Evolutionary conservation across 495 filamentous ascomycete genomes (phyloP).

Genomic region (Cercophora scortea): DNA sequence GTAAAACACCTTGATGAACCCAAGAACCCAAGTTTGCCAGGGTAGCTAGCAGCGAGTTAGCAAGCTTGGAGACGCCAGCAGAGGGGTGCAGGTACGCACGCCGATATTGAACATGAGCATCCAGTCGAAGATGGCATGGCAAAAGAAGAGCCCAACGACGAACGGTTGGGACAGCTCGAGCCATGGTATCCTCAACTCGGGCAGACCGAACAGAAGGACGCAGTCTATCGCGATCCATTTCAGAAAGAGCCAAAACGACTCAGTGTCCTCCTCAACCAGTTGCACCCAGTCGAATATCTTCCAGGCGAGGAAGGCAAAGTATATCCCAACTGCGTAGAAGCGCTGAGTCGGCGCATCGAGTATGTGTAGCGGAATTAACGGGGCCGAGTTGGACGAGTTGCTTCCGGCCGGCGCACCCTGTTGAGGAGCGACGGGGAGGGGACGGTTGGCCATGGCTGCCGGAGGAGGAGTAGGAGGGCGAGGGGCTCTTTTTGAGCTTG

Average conservation of each 20-base stretch:
- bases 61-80: background rate
- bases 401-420: constrained; percentile 10
- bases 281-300: constrained; percentile 74
- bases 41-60: constrained; percentile 46
- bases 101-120: constrained; percentile 90
- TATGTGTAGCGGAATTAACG: constrained; percentile 65
- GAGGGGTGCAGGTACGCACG: constrained; percentile 35
- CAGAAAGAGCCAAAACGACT: constrained; percentile 78
- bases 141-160: constrained; percentile 54
- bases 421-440: constrained; percentile 32
- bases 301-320: constrained; percentile 64
- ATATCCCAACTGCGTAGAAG: constrained; percentile 73
- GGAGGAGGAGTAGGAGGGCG: constrained; percentile 2
- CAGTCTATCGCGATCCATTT: constrained; percentile 88
- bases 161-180: constrained; percentile 76
- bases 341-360: constrained; percentile 86
- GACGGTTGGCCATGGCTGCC: constrained; percentile 4
- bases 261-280: constrained; percentile 64
- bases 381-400: constrained; percentile 28
- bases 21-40: constrained; percentile 58
- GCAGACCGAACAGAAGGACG: constrained; percentile 75
- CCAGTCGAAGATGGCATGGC: constrained; percentile 64
- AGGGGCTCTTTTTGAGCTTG: constrained; percentile 11
- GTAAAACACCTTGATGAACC: constrained; percentile 66
- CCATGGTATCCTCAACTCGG: constrained; percentile 86